Base-by-base conservation (phyloP, 2,329 filamentous ascomycete species). In the Fusarium sulawesiense region DNA sequence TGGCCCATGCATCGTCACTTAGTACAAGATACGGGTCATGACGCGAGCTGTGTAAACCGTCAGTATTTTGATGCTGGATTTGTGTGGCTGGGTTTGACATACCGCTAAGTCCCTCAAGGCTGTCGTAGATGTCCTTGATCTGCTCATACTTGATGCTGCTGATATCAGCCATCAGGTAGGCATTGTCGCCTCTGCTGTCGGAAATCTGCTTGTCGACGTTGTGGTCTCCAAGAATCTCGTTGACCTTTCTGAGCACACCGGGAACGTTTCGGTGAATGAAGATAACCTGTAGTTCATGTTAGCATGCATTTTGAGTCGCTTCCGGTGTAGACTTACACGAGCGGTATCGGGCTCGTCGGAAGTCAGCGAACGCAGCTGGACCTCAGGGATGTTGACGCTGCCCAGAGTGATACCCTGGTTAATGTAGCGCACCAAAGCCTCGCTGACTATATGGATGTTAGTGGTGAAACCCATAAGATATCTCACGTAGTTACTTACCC, bases 201-300 rank as follows among this genome's bases (percentile, higher is more conserved):
- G 93, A 96, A 85, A 97, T 98, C 83, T 99, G 96, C 86, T 98
- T 98, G 84, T 98, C 95, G 74, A 99, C 94, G 80, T 99, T 99
- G 85, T 99, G 94, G 76, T 97, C 91, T 45, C 92, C 93, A 49
- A 99, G 87, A 68, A 98, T 93, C 77, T 96, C 93, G 85, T 99
- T 99, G 72, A 99, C 96, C 84, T 91, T 93, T 77, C 94, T 89
- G 80, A 99, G 85, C 68, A 99, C 96, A 85, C 96, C 96, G 49
- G 96, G 96, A 23, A 98, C 89, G 82, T 99, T 99, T 81, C 92
- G 92, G 83, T 99, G 96, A 74, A 99, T 97, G 82, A 95, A 99
- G 76, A 98, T 94, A 70, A 98, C 88, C 85, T 90, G 58, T 20
- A 32, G 23, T 40, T 10, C 8, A 14, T 25, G 37, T 78, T 34